Conservation (phyloP, 73 alveolate species). For the Paramecium pentaurelia region DNA sequence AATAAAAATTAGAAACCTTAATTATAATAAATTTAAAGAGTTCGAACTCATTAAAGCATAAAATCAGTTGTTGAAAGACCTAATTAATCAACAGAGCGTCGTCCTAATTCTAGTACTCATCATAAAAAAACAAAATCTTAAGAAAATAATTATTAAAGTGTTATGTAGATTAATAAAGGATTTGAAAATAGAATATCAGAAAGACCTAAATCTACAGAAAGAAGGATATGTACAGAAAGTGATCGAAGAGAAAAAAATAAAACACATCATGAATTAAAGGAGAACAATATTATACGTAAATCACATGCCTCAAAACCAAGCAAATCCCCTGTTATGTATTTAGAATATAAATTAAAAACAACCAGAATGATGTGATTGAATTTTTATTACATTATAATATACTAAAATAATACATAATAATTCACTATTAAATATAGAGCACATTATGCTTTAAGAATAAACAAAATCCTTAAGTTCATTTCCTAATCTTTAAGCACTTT, state of each 20-base stretch:
- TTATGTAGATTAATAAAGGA: not conserved
- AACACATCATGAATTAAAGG: not conserved
- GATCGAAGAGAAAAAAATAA: not conserved
- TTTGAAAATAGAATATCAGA: not conserved
- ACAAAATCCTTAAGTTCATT: not conserved
- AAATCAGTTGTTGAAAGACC: conserved; percentile 12
- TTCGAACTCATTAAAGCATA: not conserved
- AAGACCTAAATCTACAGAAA: not conserved
- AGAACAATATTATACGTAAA: not conserved
- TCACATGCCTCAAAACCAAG: not conserved
- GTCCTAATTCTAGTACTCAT: not conserved
- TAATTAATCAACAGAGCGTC: not conserved
- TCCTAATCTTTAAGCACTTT: not conserved
- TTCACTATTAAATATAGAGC: not conserved
- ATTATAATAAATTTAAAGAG: not conserved
- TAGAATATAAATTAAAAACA: not conserved
- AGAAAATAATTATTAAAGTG: not conserved
- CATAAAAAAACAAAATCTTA: conserved; percentile 3
- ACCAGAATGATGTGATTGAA: not conserved
- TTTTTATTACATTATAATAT: not conserved
- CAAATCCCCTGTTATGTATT: not conserved
- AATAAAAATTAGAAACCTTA: not conserved
- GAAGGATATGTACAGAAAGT: not conserved
- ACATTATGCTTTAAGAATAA: not conserved
- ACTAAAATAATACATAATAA: not conserved